These are phyloP conservation scores for Colletotrichum eremochloae DNA, from an alignment of 2,329 filamentous ascomycete genomes.

Conservation along the genomic window DNA sequence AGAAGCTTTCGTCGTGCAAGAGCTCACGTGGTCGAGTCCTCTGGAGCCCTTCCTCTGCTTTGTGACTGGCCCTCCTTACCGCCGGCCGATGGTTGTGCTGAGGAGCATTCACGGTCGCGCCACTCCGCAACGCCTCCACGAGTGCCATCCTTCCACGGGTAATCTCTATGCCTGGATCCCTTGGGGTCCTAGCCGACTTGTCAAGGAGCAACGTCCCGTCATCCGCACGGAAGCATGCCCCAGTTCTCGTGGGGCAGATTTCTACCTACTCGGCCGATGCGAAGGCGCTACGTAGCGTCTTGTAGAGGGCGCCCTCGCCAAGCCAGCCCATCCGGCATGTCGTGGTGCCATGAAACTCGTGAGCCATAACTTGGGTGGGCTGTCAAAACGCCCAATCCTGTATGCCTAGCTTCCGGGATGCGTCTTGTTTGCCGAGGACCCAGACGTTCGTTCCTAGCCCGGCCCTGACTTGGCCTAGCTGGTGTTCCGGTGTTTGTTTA, in stretches of 20 bases:
- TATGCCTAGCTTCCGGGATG: conserved; percentile 18
- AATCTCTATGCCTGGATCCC: conserved; percentile 3
- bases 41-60: neutral
- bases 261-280: conserved; percentile 32
- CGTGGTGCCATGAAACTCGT: conserved; percentile 26
- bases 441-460: conserved; percentile 1
- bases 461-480: conserved; percentile 10
- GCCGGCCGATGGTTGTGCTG: conserved; percentile 17
- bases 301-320: conserved; percentile 2
- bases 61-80: conserved; percentile 10
- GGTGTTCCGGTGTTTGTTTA: neutral
- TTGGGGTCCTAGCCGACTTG: conserved; percentile 6
- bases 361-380: conserved; percentile 34
- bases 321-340: conserved; percentile 23
- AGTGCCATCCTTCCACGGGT: conserved; percentile 11
- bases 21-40: neutral
- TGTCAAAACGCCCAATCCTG: conserved; percentile 27
- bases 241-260: conserved; percentile 1
- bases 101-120: conserved; percentile 11
- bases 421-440: conserved; percentile 3
- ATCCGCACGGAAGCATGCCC: neutral
- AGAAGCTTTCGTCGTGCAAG: neutral
- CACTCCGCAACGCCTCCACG: conserved; percentile 16
- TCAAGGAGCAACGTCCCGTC: conserved; percentile 3
- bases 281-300: conserved; percentile 7